phyloP scores from a whole-genome alignment of 805 yeast genomes.

The Lipomyces mesembrius region DNA sequence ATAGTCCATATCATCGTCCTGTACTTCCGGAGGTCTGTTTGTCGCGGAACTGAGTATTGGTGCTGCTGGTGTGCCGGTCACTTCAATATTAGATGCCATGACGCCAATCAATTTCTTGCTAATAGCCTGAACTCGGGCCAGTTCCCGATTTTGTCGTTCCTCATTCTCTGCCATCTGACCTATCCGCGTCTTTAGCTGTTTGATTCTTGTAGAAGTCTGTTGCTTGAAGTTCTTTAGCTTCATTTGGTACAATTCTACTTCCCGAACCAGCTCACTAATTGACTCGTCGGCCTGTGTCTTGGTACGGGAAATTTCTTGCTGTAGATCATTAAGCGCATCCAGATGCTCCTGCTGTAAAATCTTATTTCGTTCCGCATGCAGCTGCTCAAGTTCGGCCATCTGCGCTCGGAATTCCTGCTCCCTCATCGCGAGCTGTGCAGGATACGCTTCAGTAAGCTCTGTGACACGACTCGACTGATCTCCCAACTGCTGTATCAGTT shows the following conservation, averaged over 20 bases:
- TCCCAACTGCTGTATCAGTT: background rate
- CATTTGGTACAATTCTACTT: background rate
- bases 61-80: background rate
- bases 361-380: background rate
- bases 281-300: background rate
- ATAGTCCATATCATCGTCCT: background rate
- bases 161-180: conserved; percentile 3
- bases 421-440: background rate
- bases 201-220: conserved; percentile 4
- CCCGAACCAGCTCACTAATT: background rate
- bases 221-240: background rate
- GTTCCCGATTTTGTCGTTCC: conserved; percentile 9
- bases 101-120: conserved; percentile 14
- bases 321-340: background rate
- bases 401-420: background rate
- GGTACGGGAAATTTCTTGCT: background rate
- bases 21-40: background rate
- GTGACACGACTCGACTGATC: background rate
- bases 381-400: background rate
- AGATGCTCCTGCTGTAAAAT: background rate
- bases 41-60: background rate
- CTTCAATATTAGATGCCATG: conserved; percentile 14
- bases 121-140: conserved; percentile 14
- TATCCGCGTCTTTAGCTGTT: background rate
- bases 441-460: background rate